Base-by-base conservation (phyloP, 805 yeast species). In the Starmerella roubikii region DNA sequence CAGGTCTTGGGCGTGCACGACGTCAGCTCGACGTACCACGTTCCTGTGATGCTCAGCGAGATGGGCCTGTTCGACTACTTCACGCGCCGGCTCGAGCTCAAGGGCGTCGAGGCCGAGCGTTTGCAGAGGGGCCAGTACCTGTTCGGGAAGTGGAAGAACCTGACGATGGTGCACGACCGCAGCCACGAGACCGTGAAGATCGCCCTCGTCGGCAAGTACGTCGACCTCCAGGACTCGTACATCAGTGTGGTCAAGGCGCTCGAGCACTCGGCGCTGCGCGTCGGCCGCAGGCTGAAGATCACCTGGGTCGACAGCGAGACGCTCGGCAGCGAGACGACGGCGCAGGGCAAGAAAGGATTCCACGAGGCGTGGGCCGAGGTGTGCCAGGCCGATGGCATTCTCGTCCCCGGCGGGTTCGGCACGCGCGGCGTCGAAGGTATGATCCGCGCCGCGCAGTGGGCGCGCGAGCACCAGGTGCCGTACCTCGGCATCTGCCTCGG, bases 341-440 rank as follows among this genome's bases (percentile, higher is more conserved):
- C 76, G 53, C 80, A 83, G 61, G 74, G 77, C 44, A 80, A 84
- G 63, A 74, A 77, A 40, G 72, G 74, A 53, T 86, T 80, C 68
- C 94, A 88, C 62, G 78, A 80, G 61, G 94, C 97, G 38, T 91
- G 98, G 99, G 88, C 84, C 54, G 66, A 70, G 51, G 76, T 91
- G 48, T 82, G 94, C 59, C 75, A 79, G 54, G 94, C 97, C 20
- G 94, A 91, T 61, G 97, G 98, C 61, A 80, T 91, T 48, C 71
- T 91, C 43, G 95, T 91, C 41, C 98, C 99, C 29, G 99, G 99
- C 57, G 99, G 99, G 1, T 91, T 91, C 56, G 99, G 99, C 43
- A 64, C 74, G 35, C 78, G 99, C 62, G 99, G 99, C 64, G 83
- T 84, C 43, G 97, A 91, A 65, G 99, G 98, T 53, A 91, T 91